These are phyloP conservation scores for Colletotrichum spaethianum DNA, from an alignment of 2,329 filamentous ascomycete genomes.

Conservation along the genomic window DNA sequence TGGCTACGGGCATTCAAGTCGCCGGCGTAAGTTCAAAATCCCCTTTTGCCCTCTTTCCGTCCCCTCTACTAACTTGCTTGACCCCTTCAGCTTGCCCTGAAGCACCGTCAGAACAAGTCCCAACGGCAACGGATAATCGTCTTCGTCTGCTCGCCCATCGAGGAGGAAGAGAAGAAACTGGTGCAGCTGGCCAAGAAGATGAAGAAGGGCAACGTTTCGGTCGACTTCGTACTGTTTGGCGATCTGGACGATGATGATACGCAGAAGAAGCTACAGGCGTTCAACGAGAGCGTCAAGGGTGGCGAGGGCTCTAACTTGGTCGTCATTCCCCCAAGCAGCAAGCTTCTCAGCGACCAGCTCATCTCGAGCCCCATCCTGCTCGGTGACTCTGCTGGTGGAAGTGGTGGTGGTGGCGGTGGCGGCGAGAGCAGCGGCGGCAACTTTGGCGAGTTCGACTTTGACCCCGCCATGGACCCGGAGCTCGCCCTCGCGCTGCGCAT, in stretches of 20 bases:
- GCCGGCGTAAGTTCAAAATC: constrained; percentile 79
- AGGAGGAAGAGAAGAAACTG: constrained; percentile 90
- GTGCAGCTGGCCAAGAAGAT: constrained; percentile 95
- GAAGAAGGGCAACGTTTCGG: constrained; percentile 96
- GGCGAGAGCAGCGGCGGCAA: constrained; percentile 74
- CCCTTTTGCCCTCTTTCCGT: constrained; percentile 30
- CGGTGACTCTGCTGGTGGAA: constrained; percentile 77
- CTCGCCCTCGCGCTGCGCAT: constrained; percentile 94
- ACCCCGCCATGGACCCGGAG: constrained; percentile 93
- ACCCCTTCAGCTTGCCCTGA: constrained; percentile 83
- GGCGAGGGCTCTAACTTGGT: constrained; percentile 93
- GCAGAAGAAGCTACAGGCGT: constrained; percentile 91
- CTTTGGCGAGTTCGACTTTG: constrained; percentile 84
- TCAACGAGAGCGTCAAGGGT: constrained; percentile 93
- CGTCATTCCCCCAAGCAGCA: constrained; percentile 90
- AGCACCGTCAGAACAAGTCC: constrained; percentile 97
- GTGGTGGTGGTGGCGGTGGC: constrained; percentile 62
- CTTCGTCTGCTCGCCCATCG: constrained; percentile 93
- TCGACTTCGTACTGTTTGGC: constrained; percentile 96
- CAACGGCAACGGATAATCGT: constrained; percentile 97
- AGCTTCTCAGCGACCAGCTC: constrained; percentile 92
- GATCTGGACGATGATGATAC: constrained; percentile 92
- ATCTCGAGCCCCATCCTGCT: constrained; percentile 91
- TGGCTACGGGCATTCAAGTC: constrained; percentile 95
- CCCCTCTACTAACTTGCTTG: constrained; percentile 43